A percentile compares a stretch with the other conserved stretches of the same genome.
Evolutionary conservation across 371 early-diverging fungal genomes (phyloP).

Genomic region (Cladochytrium tenue): DNA sequence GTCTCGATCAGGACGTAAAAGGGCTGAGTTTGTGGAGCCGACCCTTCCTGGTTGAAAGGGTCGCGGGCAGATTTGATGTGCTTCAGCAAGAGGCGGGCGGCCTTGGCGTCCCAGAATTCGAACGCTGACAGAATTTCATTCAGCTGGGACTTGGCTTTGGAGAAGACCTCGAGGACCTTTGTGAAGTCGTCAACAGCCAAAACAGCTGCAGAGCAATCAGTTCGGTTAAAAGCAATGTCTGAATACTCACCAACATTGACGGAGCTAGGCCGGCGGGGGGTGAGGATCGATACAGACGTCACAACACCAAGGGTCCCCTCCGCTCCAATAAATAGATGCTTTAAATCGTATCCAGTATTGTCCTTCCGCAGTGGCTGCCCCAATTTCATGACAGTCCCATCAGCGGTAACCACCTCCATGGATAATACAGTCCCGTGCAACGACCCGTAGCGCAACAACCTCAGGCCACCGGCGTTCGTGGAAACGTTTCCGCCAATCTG

Average conservation of each 20-base stretch:
- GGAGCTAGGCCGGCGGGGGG: slow-evolving; percentile 64
- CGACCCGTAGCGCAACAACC: slow-evolving; percentile 87
- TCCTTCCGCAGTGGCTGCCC: slow-evolving; percentile 70
- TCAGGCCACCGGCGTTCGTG: slow-evolving; percentile 94
- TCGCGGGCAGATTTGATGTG: slow-evolving; percentile 54
- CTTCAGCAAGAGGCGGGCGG: slow-evolving; percentile 68
- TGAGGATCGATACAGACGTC: slow-evolving; percentile 81
- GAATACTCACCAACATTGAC: slow-evolving; percentile 45
- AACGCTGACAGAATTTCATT: slow-evolving; percentile 95
- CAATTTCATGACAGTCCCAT: slow-evolving; percentile 87
- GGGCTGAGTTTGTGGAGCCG: slow-evolving; percentile 32
- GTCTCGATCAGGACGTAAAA: slow-evolving; percentile 95
- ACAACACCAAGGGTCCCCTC: slow-evolving; percentile 95
- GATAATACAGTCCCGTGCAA: slow-evolving; percentile 87
- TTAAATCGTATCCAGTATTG: slow-evolving; percentile 83
- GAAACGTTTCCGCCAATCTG: slow-evolving; percentile 94
- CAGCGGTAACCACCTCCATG: slow-evolving; percentile 71
- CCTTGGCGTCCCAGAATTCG: slow-evolving; percentile 89
- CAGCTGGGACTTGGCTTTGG: slow-evolving; percentile 73
- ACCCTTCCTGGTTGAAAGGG: slow-evolving; percentile 56
- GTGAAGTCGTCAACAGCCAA: slow-evolving; percentile 75
- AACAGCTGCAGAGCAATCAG: too few species aligned
- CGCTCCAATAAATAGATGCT: slow-evolving; percentile 92
- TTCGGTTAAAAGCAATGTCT: background rate
- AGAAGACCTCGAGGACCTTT: slow-evolving; percentile 78